Evolutionary conservation across 2,329 filamentous ascomycete species (phyloP).

Genomic region (Aschersonia sp.): DNA sequence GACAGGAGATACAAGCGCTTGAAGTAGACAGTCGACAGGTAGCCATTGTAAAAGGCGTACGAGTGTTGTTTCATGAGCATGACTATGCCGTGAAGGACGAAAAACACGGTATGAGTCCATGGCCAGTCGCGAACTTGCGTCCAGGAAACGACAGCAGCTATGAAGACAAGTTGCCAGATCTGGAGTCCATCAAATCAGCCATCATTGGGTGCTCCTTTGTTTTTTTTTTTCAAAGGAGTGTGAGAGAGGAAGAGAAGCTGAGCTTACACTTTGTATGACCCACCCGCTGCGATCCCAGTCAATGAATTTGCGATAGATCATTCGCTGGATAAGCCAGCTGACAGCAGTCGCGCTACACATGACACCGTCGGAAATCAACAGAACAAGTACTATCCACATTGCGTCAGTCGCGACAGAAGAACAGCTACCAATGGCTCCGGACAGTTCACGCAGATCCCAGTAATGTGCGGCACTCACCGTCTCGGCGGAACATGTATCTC

Average conservation of each 20-base stretch:
- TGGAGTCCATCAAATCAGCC: slow-evolving; percentile 9
- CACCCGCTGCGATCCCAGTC: slow-evolving; percentile 56
- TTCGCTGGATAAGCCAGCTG: slow-evolving; percentile 49
- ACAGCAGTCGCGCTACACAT: slow-evolving; percentile 54
- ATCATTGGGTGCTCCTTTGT: not conserved
- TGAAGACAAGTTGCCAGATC: slow-evolving; percentile 55
- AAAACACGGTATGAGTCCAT: slow-evolving; percentile 71
- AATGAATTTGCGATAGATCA: slow-evolving; percentile 43
- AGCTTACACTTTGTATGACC: slow-evolving; percentile 53
- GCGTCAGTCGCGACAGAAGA: not conserved
- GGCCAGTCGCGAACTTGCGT: slow-evolving; percentile 62
- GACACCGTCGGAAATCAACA: slow-evolving; percentile 49
- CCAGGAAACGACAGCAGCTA: slow-evolving; percentile 47
- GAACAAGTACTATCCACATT: slow-evolving; percentile 26
- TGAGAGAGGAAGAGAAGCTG: not conserved
- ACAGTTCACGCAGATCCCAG: too few species aligned
- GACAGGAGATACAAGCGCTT: slow-evolving; percentile 27
- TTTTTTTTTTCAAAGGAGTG: too few species aligned
- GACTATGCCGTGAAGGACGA: slow-evolving; percentile 57
- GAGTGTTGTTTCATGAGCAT: slow-evolving; percentile 79
- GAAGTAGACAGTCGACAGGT: slow-evolving; percentile 47
- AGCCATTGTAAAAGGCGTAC: slow-evolving; percentile 66
- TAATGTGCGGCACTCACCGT: slow-evolving; percentile 19
- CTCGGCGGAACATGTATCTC: slow-evolving; percentile 45
- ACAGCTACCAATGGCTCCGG: too few species aligned